Evolutionary conservation across 2,329 filamentous ascomycete species (phyloP), one percentile per base, ranked within the genome.

Genomic region (Xylaria sp.): DNA sequence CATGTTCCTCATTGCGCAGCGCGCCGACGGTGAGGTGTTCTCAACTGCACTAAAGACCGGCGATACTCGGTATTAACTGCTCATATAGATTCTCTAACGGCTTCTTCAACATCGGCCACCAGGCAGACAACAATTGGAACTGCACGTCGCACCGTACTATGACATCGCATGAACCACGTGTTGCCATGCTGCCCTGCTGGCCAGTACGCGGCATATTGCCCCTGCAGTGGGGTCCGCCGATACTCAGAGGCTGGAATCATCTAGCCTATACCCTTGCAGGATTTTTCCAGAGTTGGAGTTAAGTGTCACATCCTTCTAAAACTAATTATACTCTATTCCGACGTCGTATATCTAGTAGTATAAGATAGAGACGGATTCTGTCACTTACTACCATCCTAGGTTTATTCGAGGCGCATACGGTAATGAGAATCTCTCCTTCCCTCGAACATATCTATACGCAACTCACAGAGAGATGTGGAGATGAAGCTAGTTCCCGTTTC

Each of bases 401-500:
- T 13, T 41, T 12, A 18, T 41, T 41, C 3, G 15, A 41, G 9
- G 4, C 12, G 3, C 12, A 18, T 41, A 41, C 15, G 39, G 39
- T 41, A 41, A 5, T 41, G 15, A 41, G 4, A 41, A 41, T 41
- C 39, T 41, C 39, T 41, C 39, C 10, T 41, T 13, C 12, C 13
- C 12, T 37, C 18, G 13, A 41, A 41, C 12, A 12, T 37, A 4
- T 28, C 2, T 28, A 39, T 37, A 34, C 7, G 7, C 13, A 18
- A 25, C 6, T 9, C 28, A 28, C 28, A 28, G 28, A 4, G 5
- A 6, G 28, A 28, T 28, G 39, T 44, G 23, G 39, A n/a, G 15
- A 12, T 31, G 15, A 25, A 58, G 23, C 39, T 13, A 41, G 20
- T 60, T 59, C 64, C 52, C 39, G 6, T 46, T 41, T 51, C 52